Conservation (phyloP, 768 basidiomycete genomes). For the Tylopilus rubrobrunneus region DNA sequence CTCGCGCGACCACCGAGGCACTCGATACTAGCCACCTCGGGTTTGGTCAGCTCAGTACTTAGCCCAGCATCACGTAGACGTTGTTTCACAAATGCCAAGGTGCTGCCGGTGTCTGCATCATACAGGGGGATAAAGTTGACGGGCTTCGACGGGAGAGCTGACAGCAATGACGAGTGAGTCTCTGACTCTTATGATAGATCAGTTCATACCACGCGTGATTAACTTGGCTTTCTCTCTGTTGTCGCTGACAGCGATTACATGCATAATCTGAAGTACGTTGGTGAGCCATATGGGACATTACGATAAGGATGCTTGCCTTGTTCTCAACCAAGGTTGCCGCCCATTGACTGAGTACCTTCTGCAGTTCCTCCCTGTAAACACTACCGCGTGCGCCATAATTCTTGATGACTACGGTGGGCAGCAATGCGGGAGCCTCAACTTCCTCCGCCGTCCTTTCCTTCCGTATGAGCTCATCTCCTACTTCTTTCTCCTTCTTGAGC, state of each 20-base stretch:
- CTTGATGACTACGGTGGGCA: conserved; percentile 85
- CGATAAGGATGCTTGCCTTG: conserved; percentile 43
- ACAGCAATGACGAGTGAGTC: neutral
- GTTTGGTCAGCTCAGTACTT: conserved; percentile 47
- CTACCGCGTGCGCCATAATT: conserved; percentile 66
- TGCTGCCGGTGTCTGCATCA: conserved; percentile 80
- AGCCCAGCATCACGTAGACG: conserved; percentile 63
- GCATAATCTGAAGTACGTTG: conserved; percentile 59
- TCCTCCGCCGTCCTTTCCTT: conserved; percentile 38
- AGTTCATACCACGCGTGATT: conserved; percentile 65
- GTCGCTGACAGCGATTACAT: conserved; percentile 88
- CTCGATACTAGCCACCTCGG: conserved; percentile 42
- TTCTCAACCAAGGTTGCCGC: conserved; percentile 77
- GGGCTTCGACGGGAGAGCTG: conserved; percentile 83
- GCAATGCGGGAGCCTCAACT: conserved; percentile 47
- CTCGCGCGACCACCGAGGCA: too few relatives aligned
- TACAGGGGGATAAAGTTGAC: conserved; percentile 73
- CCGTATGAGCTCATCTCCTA: conserved; percentile 30
- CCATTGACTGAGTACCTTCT: conserved; percentile 80
- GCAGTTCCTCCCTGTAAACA: conserved; percentile 61
- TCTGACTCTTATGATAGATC: too few relatives aligned
- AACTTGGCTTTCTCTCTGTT: conserved; percentile 83
- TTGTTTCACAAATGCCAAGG: conserved; percentile 76
- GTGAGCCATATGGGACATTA: neutral
- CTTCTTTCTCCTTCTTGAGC: conserved; percentile 25